Percentiles rank a stretch among this genome's conserved stretches.
Evolutionary conservation across 2,329 filamentous ascomycete species (phyloP).

Genomic region (Penicillium sp.): DNA sequence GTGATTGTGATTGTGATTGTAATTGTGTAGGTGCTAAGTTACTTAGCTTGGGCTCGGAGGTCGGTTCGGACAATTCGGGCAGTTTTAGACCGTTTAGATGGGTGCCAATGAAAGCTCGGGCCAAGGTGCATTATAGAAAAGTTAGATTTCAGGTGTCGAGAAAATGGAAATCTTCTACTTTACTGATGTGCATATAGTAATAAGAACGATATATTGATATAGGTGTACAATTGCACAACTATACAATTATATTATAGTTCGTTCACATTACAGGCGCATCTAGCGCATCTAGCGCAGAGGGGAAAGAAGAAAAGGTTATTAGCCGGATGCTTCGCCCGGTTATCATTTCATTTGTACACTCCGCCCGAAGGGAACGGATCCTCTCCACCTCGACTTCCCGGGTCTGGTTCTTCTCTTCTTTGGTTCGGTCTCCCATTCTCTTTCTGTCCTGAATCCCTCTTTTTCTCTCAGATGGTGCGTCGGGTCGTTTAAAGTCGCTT

Average conservation of each 20-base stretch:
- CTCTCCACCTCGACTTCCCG: constrained; percentile 2
- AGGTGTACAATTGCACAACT: too few relatives aligned
- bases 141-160: background rate
- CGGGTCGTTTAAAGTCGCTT: background rate
- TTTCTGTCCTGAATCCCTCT: constrained; percentile 1
- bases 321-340: background rate
- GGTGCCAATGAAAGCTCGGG: background rate
- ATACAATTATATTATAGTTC: too few relatives aligned
- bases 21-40: background rate
- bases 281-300: constrained; percentile 6
- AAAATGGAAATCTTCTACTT: background rate
- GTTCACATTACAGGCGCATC: constrained; percentile 6
- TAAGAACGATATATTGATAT: too few relatives aligned
- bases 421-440: background rate
- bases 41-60: background rate
- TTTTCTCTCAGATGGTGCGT: background rate
- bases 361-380: constrained; percentile 9
- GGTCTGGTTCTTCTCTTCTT: background rate
- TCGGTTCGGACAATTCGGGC: too few relatives aligned
- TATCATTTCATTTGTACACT: background rate
- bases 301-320: background rate
- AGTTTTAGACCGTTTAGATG: background rate
- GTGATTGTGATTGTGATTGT: too few relatives aligned
- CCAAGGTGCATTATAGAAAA: background rate
- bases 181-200: too few relatives aligned